Conservation (phyloP, 2,329 filamentous ascomycete species). For the Zasmidium cellare region DNA sequence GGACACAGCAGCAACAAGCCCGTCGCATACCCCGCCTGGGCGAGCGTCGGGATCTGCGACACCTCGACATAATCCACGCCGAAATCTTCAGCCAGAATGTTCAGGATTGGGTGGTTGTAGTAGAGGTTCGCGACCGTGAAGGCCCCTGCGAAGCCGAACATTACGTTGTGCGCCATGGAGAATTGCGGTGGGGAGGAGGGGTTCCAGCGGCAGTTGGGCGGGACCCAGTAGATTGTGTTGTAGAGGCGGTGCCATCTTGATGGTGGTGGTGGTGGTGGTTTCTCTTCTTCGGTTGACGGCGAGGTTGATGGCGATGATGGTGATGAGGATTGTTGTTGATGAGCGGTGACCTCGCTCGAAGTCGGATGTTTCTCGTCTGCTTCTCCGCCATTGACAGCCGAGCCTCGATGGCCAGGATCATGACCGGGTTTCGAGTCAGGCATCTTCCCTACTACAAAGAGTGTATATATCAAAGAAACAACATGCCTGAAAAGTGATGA, state of each 20-base stretch:
- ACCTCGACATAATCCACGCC: conserved; percentile 68
- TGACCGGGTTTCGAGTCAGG: not conserved
- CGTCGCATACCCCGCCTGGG: conserved; percentile 76
- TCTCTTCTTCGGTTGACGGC: not conserved
- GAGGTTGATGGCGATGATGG: not conserved
- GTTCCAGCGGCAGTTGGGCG: conserved; percentile 68
- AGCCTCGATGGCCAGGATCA: not conserved
- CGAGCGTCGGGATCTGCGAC: conserved; percentile 68
- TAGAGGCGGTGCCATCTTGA: conserved; percentile 28
- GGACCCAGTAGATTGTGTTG: conserved; percentile 57
- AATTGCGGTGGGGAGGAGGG: conserved; percentile 66
- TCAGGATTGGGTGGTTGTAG: conserved; percentile 78
- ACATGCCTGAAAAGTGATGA: not conserved
- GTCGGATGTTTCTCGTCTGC: not conserved
- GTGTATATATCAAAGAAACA: not conserved
- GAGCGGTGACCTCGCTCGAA: not conserved
- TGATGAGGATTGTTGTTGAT: no score
- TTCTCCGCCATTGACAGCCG: not conserved
- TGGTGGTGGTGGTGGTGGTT: not conserved
- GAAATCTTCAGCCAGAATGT: conserved; percentile 72
- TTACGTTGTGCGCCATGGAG: conserved; percentile 65
- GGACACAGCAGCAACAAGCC: conserved; percentile 75
- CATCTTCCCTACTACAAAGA: not conserved
- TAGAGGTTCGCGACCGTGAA: conserved; percentile 80
- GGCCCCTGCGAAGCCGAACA: conserved; percentile 66